Percentiles rank a stretch among this genome's conserved stretches.
Conservation (phyloP, 2,329 filamentous ascomycete genomes). For the Aspergillus amoenus region DNA sequence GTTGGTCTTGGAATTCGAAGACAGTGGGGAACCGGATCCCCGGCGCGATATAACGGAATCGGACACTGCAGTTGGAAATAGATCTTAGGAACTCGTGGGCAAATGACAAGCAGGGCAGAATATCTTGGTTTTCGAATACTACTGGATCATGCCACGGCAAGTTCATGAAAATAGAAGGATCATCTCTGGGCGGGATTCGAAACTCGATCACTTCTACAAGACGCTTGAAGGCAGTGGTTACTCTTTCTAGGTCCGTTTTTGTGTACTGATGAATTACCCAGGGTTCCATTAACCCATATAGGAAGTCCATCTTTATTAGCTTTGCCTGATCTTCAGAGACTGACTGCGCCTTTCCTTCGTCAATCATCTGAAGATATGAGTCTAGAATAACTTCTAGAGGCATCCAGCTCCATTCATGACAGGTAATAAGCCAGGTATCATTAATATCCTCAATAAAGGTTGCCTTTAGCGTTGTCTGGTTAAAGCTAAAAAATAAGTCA, state of each 20-base stretch:
- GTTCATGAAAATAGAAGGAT: not conserved
- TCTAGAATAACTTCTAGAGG: conserved; percentile 14
- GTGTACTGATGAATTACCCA: not conserved
- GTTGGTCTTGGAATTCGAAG: conserved; percentile 11
- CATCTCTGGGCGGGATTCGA: not conserved
- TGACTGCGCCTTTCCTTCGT: conserved; percentile 7
- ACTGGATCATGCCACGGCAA: conserved; percentile 10
- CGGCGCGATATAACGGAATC: conserved; percentile 19
- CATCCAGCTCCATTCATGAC: conserved; percentile 13
- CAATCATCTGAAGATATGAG: conserved; percentile 11
- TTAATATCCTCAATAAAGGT: conserved; percentile 10
- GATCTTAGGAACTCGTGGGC: not conserved
- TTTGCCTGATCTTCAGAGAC: not conserved
- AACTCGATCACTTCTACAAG: conserved; percentile 6
- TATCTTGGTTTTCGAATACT: not conserved
- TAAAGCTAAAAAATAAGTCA: conserved; percentile 5
- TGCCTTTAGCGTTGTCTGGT: conserved; percentile 12
- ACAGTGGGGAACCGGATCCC: conserved; percentile 15
- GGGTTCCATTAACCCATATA: too few species aligned
- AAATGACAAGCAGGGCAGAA: not conserved
- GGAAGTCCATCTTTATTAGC: too few species aligned
- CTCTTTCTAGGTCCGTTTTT: conserved; percentile 3
- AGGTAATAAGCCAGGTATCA: not conserved
- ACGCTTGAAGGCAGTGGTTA: conserved; percentile 5
- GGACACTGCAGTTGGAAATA: not conserved